Evolutionary conservation across 257 asterid genomes (phyloP).

Genomic region (Solanum habrochaites): DNA sequence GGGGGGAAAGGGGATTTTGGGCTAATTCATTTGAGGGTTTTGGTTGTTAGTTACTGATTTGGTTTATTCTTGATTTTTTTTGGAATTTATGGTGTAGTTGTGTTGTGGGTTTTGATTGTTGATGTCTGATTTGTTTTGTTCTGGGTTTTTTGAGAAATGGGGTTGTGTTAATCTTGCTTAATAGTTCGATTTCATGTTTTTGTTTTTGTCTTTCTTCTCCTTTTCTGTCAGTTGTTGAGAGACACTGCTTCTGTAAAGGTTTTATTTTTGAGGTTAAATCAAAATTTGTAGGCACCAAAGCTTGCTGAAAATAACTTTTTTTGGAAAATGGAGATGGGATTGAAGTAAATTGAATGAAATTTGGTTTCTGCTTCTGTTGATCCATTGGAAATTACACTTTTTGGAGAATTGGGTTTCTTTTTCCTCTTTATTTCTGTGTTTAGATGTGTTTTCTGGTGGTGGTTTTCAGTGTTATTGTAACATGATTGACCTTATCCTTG

Average conservation of each 20-base stretch:
- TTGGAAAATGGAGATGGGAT: neutral
- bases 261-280: neutral
- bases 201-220: neutral
- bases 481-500: neutral
- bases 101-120: neutral
- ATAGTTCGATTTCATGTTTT: neutral
- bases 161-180: neutral
- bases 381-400: neutral
- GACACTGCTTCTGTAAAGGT: neutral
- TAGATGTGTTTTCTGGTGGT: neutral
- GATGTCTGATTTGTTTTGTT: neutral
- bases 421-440: neutral
- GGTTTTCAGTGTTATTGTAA: neutral
- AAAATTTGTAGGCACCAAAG: neutral
- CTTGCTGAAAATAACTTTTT: neutral
- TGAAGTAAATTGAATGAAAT: neutral
- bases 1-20: neutral
- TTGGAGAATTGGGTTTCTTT: neutral
- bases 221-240: neutral
- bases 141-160: neutral
- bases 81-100: neutral
- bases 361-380: neutral
- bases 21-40: conserved; percentile 10
- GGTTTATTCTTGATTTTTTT: conserved; percentile 7
- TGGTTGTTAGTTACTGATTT: neutral